Evolutionary conservation across 495 filamentous ascomycete species (phyloP), one percentile per base, ranked within the genome.

Genomic region (Penicillium bovifimosum): DNA sequence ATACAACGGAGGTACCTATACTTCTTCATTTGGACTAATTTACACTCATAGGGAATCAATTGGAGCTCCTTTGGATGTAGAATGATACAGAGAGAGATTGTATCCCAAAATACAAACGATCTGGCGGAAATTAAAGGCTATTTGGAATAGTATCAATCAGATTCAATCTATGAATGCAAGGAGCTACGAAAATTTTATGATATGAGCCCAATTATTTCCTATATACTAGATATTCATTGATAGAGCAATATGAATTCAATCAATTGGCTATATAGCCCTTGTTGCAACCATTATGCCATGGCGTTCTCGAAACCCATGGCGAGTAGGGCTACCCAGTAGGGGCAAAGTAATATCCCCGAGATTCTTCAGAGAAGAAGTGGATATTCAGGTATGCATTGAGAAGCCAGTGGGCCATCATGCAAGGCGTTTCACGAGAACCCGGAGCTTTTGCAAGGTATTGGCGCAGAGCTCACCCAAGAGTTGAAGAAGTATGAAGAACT

Each of bases 401-500:
- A 35, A 47, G 27, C 31, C 6, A 16, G 27, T 44, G 10, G 8
- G 32, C 31, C 27, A 50, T 49, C 20, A 63, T 63, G 56, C 39
- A 55, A 18, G 34, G 27, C 1, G n/a, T 55, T 66, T 40, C 55
- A 47, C 13, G 51, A 63, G 32, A 50, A 44, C 4, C 34, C 61
- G 78, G 83, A 83, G 45, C 83, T 85, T 14, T 78, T 86, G 71
- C 73, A 80, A 60, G 81, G 84, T 69, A 72, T 90, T 57, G 84
- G 87, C 41, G 82, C 86, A 62, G 79, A 88, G 63, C 80, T 95
- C 41, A 70, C 81, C 44, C 70, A 78, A 40, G 82, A 93, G 71
- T 86, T 96, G 61, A 80, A 86, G 64, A 64, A 79, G 35, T 76
- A 95, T 34, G 89, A 96, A 71, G 76, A 86, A 29, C 74, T 83